Evolutionary conservation across 495 filamentous ascomycete genomes (phyloP).

Genomic region (Penicillium nucicola): DNA sequence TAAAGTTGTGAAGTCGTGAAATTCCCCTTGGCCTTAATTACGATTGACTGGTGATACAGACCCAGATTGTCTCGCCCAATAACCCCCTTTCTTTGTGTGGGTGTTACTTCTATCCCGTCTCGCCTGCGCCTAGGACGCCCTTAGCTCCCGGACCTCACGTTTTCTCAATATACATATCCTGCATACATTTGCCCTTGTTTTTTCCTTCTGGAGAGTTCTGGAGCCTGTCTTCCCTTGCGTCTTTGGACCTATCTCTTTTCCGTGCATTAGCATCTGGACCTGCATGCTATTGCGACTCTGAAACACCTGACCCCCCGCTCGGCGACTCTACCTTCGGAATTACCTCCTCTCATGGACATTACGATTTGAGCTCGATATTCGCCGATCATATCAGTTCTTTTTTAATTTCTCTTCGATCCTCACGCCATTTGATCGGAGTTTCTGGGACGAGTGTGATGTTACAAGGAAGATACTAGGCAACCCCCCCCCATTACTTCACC

Average conservation of each 20-base stretch:
- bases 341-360: slow-evolving; percentile 16
- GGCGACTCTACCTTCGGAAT: slow-evolving; percentile 17
- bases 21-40: no score
- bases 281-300: slow-evolving; percentile 3
- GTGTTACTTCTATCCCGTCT: slow-evolving; percentile 1
- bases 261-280: slow-evolving; percentile 3
- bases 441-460: slow-evolving; percentile 32
- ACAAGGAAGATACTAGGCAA: slow-evolving; percentile 20
- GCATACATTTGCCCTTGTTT: background rate
- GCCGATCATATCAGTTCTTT: background rate
- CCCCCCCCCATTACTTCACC: slow-evolving; percentile 17
- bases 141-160: slow-evolving; percentile 13
- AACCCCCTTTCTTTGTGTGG: background rate
- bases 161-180: slow-evolving; percentile 21
- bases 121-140: slow-evolving; percentile 4
- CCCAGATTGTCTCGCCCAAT: slow-evolving; percentile 1
- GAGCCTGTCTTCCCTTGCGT: background rate
- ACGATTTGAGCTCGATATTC: slow-evolving; percentile 11
- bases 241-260: background rate
- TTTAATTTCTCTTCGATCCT: background rate
- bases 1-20: no score
- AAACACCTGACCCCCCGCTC: slow-evolving; percentile 20
- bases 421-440: background rate
- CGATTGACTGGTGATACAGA: background rate
- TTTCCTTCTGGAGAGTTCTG: background rate